phyloP scores from a whole-genome alignment of 2,329 filamentous ascomycete genomes.

The Beauveria bassiana region DNA sequence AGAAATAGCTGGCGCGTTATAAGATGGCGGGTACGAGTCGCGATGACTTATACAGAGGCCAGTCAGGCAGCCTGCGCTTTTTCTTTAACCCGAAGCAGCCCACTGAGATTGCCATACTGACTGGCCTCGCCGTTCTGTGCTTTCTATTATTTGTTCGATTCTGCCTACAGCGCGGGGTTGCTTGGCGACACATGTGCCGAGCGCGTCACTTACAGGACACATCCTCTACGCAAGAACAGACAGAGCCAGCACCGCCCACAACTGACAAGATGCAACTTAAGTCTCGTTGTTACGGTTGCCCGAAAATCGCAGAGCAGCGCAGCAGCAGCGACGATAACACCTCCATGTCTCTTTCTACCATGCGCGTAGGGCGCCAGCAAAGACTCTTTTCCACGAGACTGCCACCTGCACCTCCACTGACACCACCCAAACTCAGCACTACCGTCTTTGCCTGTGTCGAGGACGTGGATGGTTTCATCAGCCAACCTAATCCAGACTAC shows the following conservation, averaged over 20 bases:
- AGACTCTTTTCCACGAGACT: constrained; percentile 28
- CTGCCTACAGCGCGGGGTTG: neutral
- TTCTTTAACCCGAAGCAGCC: constrained; percentile 9
- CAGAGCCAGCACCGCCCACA: neutral
- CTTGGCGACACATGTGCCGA: constrained; percentile 14
- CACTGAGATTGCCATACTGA: constrained; percentile 4
- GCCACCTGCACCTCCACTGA: constrained; percentile 41
- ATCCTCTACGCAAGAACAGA: neutral
- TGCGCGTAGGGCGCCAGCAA: constrained; percentile 9
- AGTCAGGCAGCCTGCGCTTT: neutral
- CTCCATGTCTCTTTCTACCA: neutral
- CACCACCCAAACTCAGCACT: constrained; percentile 37
- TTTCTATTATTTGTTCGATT: constrained; percentile 10
- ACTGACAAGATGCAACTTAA: constrained; percentile 17
- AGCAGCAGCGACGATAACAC: neutral
- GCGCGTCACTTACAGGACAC: neutral
- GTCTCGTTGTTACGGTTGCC: constrained; percentile 13
- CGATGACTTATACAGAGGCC: constrained; percentile 3
- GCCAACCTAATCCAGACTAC: constrained; percentile 45
- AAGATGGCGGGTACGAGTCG: neutral
- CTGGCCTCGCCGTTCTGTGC: constrained; percentile 8
- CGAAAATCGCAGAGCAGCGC: neutral
- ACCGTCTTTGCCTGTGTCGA: constrained; percentile 36
- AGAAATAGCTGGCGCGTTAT: constrained; percentile 6
- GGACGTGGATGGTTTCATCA: constrained; percentile 34